Percentiles rank a stretch among this genome's conserved stretches.
phyloP scores from a whole-genome alignment of 2,329 filamentous ascomycete genomes.

The Emericellopsis atlantica region DNA sequence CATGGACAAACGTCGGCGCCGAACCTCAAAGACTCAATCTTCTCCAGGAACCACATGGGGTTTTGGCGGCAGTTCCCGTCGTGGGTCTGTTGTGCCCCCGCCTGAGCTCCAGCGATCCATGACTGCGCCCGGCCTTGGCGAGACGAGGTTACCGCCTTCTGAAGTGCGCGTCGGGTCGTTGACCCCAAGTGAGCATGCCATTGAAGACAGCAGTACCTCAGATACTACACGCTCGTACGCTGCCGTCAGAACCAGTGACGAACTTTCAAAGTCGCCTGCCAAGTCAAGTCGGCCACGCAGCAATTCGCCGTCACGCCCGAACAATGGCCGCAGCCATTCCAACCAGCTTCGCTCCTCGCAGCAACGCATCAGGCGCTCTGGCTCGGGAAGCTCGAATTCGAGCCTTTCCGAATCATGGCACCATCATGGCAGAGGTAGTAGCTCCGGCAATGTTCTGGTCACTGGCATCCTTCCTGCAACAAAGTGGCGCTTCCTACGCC shows the following conservation, averaged over 20 bases:
- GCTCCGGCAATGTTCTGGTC: constrained; percentile 64
- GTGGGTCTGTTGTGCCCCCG: constrained; percentile 51
- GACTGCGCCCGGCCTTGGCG: constrained; percentile 51
- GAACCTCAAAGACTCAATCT: constrained; percentile 74
- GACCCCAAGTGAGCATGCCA: constrained; percentile 34
- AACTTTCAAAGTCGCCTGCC: constrained; percentile 23
- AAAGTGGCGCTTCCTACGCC: constrained; percentile 91
- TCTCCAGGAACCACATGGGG: constrained; percentile 66
- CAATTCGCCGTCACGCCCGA: constrained; percentile 67
- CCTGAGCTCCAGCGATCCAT: constrained; percentile 55
- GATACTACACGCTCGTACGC: constrained; percentile 25
- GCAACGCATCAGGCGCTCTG: constrained; percentile 72
- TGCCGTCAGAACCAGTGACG: constrained; percentile 30
- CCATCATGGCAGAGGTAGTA: constrained; percentile 51
- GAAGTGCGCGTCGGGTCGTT: constrained; percentile 49
- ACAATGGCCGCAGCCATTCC: constrained; percentile 60
- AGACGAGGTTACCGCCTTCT: constrained; percentile 29
- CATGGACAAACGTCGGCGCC: constrained; percentile 79
- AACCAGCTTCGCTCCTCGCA: constrained; percentile 54
- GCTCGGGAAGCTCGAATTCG: constrained; percentile 87
- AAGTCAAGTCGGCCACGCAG: constrained; percentile 51
- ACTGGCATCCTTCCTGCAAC: constrained; percentile 63
- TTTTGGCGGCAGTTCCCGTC: constrained; percentile 39
- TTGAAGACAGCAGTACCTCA: constrained; percentile 24
- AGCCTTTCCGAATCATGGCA: constrained; percentile 54